Base-by-base conservation (phyloP, 2,329 filamentous ascomycete species). In the Waltergamsia citrina region DNA sequence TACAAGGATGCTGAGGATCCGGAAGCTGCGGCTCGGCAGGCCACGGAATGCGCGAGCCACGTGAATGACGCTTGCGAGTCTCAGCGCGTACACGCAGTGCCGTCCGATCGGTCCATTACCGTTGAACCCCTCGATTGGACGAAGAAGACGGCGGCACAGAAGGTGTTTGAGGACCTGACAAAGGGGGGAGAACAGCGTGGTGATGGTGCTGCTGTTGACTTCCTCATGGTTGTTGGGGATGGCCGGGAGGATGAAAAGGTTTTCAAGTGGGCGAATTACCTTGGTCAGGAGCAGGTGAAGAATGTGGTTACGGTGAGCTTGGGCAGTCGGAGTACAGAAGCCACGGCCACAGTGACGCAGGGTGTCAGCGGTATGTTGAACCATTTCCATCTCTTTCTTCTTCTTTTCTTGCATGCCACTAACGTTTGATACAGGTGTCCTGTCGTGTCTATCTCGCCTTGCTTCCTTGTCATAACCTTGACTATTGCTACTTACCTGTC, bases 161-260 rank as follows among this genome's bases (percentile, higher is more conserved):
- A 77, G 43, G 80, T 94, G 30, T 82, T 85, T 53, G 70, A 76
- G 29, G 67, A 67, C 39, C 61, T 78, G 36, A 63, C 66, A 40
- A 48, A 56, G 20, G 51, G 58, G 10, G n/a, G n/a, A n/a, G n/a
- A n/a, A n/a, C n/a, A n/a, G n/a, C n/a, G n/a, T n/a, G 51, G 63
- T 46, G 33, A 34, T 16, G 36, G 44, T 8, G 44, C 47, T 9
- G 53, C 68, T 0, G 73, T 86, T 1, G 86, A 95, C 52, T 96
- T 95, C 56, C 59, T 96, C 37, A 77, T 95, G 62, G 84, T 94
- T 6, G 75, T 88, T 22, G 90, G 90, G 24, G 88, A 95, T 50
- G 86, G 88, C 27, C 79, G 90, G 21, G 90, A 95, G 46, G 92
- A 96, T 44, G 90, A 96, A 52, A 82, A 85, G 46, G 82, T 94